Conservation (phyloP, 441 rosid genomes). For the Corymbia calophylla region DNA sequence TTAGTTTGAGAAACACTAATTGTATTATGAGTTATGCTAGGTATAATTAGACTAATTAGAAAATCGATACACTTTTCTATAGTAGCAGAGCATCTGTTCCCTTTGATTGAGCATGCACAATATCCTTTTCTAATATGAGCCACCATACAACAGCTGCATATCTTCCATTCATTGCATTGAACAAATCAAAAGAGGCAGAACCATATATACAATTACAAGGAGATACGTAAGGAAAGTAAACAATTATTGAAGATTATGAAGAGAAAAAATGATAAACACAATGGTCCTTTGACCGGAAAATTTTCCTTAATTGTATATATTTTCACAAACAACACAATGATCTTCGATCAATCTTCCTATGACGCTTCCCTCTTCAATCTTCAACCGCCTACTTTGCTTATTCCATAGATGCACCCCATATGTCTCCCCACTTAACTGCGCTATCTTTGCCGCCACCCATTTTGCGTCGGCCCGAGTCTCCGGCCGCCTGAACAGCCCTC, state of each 20-base stretch:
- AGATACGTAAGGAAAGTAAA: not conserved
- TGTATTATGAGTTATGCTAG: not conserved
- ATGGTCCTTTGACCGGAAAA: not conserved
- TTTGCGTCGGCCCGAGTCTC: slow-evolving; percentile 1
- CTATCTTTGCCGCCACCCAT: slow-evolving; percentile 28
- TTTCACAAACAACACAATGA: slow-evolving; percentile 32
- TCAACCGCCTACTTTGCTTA: slow-evolving; percentile 34
- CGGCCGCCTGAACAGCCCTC: slow-evolving; percentile 32
- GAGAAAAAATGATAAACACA: not conserved
- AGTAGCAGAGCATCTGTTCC: not conserved
- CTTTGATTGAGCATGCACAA: not conserved
- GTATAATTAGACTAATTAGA: not conserved
- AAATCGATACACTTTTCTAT: not conserved
- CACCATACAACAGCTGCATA: not conserved
- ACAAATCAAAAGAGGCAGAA: not conserved
- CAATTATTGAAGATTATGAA: not conserved
- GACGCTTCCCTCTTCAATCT: slow-evolving; percentile 41
- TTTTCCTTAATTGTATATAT: not conserved
- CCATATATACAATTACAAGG: not conserved
- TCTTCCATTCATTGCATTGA: not conserved
- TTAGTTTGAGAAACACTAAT: not conserved
- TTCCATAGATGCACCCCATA: slow-evolving; percentile 62
- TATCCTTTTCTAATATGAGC: not conserved
- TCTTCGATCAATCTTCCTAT: slow-evolving; percentile 34
- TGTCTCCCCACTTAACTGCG: slow-evolving; percentile 18